Conservation (phyloP, 2,329 filamentous ascomycete species). For the Aspergillus sp. region DNA sequence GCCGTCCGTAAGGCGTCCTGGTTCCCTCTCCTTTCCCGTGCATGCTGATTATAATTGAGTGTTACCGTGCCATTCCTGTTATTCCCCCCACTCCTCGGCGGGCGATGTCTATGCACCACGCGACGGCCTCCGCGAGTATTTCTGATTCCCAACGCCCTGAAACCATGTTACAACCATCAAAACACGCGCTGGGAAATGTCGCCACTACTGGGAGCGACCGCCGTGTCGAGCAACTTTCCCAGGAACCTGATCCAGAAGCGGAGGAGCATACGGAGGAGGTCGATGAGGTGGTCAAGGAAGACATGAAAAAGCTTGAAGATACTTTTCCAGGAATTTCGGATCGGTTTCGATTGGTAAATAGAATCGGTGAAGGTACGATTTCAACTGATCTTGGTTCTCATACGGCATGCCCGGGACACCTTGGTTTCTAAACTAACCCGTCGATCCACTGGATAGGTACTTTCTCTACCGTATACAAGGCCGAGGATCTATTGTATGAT, state of each 20-base stretch:
- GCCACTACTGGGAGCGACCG: slow-evolving; percentile 18
- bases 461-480: slow-evolving; percentile 98
- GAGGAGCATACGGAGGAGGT: slow-evolving; percentile 38
- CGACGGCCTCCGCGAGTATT: slow-evolving; percentile 20
- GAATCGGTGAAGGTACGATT: slow-evolving; percentile 83
- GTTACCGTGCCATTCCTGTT: background rate
- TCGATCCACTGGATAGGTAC: slow-evolving; percentile 63
- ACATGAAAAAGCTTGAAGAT: slow-evolving; percentile 81
- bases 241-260: slow-evolving; percentile 27
- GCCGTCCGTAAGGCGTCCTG: background rate
- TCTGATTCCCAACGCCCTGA: slow-evolving; percentile 26
- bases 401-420: background rate
- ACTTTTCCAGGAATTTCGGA: slow-evolving; percentile 81
- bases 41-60: background rate
- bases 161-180: slow-evolving; percentile 14
- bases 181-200: slow-evolving; percentile 19
- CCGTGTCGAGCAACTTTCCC: slow-evolving; percentile 11
- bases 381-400: background rate
- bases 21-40: background rate
- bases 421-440: background rate
- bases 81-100: background rate
- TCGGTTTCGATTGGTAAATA: slow-evolving; percentile 87
- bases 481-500: slow-evolving; percentile 86
- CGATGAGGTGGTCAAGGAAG: slow-evolving; percentile 65
- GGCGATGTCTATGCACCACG: slow-evolving; percentile 28